These are phyloP conservation scores for Cantharellus cinnabarinus DNA, from an alignment of 768 basidiomycete species.

Conservation along the genomic window DNA sequence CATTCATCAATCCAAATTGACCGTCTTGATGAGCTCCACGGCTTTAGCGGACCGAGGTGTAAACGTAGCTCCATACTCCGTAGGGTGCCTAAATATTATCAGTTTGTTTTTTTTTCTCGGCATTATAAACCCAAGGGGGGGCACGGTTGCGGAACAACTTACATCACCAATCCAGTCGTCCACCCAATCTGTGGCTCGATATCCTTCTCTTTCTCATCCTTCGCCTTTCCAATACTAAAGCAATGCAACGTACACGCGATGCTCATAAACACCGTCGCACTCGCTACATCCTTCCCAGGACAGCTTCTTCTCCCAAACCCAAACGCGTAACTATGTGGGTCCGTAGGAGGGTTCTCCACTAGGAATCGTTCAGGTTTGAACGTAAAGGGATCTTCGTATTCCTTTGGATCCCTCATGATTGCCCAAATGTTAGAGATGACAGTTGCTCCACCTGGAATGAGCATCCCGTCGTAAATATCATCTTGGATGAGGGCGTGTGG, in stretches of 20 bases:
- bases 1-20: too few relatives aligned
- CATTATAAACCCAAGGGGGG: too few relatives aligned
- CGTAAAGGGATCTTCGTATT: neutral
- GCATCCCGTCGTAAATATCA: constrained; percentile 6
- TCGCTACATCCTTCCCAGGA: neutral
- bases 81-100: neutral
- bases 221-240: neutral
- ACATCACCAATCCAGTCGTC: neutral
- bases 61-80: neutral
- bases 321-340: neutral
- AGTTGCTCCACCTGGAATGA: constrained; percentile 2
- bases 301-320: neutral
- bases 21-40: neutral
- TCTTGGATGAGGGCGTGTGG: constrained; percentile 1
- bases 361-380: constrained; percentile 2
- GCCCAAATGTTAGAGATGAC: constrained; percentile 8
- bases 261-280: neutral
- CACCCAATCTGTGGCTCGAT: neutral
- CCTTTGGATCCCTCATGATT: neutral
- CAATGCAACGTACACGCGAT: neutral
- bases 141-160: neutral
- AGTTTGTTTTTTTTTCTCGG: too few relatives aligned
- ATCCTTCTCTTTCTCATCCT: neutral
- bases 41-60: neutral
- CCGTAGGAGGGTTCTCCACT: neutral